Evolutionary conservation across 2,329 filamentous ascomycete species (phyloP).

Genomic region (Trichocomaceae sp.): DNA sequence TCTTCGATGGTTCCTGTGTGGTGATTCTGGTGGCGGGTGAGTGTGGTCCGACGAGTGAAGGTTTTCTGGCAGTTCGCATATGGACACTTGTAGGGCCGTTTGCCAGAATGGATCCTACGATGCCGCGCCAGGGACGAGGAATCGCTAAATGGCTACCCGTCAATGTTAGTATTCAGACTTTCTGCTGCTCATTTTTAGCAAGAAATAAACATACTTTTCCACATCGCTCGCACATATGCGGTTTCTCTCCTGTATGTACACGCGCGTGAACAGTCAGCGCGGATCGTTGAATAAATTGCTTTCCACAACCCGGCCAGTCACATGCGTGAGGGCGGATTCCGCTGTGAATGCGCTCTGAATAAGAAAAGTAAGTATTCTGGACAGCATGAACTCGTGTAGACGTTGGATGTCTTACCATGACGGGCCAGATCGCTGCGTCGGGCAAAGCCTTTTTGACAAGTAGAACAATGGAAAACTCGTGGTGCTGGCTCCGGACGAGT

Average conservation of each 20-base stretch:
- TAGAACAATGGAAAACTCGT: constrained; percentile 82
- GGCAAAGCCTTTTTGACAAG: constrained; percentile 86
- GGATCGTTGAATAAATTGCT: constrained; percentile 95
- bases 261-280: constrained; percentile 91
- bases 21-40: constrained; percentile 92
- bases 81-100: constrained; percentile 93
- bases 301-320: constrained; percentile 80
- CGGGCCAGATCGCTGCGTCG: constrained; percentile 87
- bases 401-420: constrained; percentile 62
- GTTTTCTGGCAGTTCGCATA: constrained; percentile 98
- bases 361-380: not conserved
- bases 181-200: not conserved
- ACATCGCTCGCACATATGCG: constrained; percentile 94
- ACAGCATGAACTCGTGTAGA: not conserved
- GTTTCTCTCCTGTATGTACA: constrained; percentile 96
- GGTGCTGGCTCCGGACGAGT: constrained; percentile 42
- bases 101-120: constrained; percentile 89
- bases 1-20: constrained; percentile 94
- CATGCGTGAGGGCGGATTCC: constrained; percentile 87
- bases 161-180: constrained; percentile 1
- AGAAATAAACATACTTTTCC: constrained; percentile 64
- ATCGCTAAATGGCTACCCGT: constrained; percentile 78
- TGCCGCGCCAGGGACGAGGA: constrained; percentile 90
- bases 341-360: constrained; percentile 87
- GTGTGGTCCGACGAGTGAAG: constrained; percentile 88